A percentile compares a stretch with the other conserved stretches of the same genome.
These are phyloP conservation scores for Aspergillus japonicus DNA, from an alignment of 2,329 filamentous ascomycete genomes.

Conservation along the genomic window DNA sequence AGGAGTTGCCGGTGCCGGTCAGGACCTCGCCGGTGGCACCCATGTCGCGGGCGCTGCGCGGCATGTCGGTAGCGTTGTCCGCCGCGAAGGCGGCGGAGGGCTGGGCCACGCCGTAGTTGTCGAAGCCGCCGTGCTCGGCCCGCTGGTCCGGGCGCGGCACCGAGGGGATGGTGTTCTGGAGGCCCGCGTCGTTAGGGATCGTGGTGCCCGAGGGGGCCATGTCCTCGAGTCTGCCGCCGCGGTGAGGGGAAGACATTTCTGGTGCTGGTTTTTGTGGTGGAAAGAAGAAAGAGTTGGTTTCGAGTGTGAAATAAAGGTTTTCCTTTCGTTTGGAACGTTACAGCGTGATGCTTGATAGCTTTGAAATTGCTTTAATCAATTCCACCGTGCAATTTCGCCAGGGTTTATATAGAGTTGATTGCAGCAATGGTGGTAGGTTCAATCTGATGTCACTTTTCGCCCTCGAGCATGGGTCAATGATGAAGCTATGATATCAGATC, in stretches of 20 bases:
- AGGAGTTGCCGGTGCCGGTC: constrained; percentile 42
- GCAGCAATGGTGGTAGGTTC: not conserved
- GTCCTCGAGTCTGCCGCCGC: constrained; percentile 40
- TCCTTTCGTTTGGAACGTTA: too few species aligned
- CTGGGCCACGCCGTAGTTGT: constrained; percentile 38
- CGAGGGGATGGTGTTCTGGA: constrained; percentile 48
- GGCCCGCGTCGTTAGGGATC: constrained; percentile 49
- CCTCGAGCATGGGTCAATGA: constrained; percentile 4
- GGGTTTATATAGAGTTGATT: constrained; percentile 1
- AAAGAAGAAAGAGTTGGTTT: too few species aligned
- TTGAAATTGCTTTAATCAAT: not conserved
- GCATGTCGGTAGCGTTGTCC: constrained; percentile 51
- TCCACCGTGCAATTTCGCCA: not conserved
- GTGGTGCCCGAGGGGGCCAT: constrained; percentile 41
- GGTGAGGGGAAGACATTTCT: constrained; percentile 27
- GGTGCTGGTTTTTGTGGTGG: too few species aligned
- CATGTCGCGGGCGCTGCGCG: constrained; percentile 38
- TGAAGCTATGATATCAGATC: constrained; percentile 16
- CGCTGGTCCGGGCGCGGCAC: constrained; percentile 50
- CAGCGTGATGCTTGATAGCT: not conserved
- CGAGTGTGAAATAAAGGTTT: too few species aligned
- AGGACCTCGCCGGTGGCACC: constrained; percentile 39
- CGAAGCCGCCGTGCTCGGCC: constrained; percentile 30
- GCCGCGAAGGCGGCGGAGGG: constrained; percentile 43
- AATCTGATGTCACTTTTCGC: constrained; percentile 13